Base-by-base conservation (phyloP, 768 basidiomycete species). In the Collybiopsis confluens region DNA sequence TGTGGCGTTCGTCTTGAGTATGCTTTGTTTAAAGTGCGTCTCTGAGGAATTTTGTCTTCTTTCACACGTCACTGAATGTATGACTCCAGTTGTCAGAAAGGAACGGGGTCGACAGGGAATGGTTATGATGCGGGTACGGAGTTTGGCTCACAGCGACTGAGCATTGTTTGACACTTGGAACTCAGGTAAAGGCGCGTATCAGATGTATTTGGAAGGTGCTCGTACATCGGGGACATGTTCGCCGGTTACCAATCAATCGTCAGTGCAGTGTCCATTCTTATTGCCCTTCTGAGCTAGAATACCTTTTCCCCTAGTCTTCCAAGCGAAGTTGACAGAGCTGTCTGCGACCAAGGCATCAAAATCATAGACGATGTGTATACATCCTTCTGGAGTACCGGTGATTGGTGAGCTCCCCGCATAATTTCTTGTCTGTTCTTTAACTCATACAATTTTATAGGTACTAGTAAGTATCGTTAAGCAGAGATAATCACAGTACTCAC, bases 11-110 rank as follows among this genome's bases (percentile, higher is more conserved):
- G 59, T 58, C 24, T 40, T 66, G 33, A 64, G 62, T 43, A 66
- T 64, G 65, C 54, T 66, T 5, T 66, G 65, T 43, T 55, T 65
- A 52, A 66, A 64, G 65, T 65, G 36, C 10, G 60, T 52, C 18
- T 16, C 20, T 21, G 11, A 30, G 36, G 23, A 27, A 4, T 28
- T 41, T 23, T 42, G 16, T 2, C 48, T 6, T 11, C 38, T 9
- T 9, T 8, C 7, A 28, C 36, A 20, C 10, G 11, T 13, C 18
- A 5, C 13, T 4, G 13, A 13, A 16, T 23, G n/a, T 11, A 24
- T 21, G 23, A 30, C 30, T 28, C 11, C 16, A 65, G 65, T 45
- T 66, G 65, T 42, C 64, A 65, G 36, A 58, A 60, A 47, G 58
- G 54, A 27, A 15, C 42, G 30, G 59, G 57, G 15, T 44, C 56